phyloP scores from a whole-genome alignment of 1,284 basidiomycete genomes.

The Boletus semigastroideus region DNA sequence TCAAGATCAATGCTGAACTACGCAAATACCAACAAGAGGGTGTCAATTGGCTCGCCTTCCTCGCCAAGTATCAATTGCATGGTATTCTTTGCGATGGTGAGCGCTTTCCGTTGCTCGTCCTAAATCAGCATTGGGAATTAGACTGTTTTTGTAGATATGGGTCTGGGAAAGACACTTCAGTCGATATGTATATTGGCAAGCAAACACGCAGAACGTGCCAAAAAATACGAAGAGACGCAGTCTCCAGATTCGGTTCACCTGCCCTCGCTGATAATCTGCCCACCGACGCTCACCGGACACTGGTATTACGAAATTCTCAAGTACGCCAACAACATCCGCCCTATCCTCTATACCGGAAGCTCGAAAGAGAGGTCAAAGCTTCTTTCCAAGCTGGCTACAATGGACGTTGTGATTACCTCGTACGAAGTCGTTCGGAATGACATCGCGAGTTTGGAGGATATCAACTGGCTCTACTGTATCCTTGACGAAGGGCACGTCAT shows the following conservation, averaged over 20 bases:
- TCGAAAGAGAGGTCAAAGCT: conserved; percentile 82
- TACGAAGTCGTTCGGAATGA: conserved; percentile 99
- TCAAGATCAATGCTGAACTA: conserved; percentile 90
- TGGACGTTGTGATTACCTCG: conserved; percentile 93
- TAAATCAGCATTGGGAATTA: background rate
- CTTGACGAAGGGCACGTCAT: conserved; percentile 99
- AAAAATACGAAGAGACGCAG: conserved; percentile 65
- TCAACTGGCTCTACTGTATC: conserved; percentile 95
- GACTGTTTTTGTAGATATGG: conserved; percentile 76
- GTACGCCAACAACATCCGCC: conserved; percentile 84
- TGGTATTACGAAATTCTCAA: conserved; percentile 99
- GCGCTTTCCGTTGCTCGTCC: conserved; percentile 23
- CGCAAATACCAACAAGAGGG: conserved; percentile 98
- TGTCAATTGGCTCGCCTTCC: conserved; percentile 98
- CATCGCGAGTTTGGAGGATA: conserved; percentile 70
- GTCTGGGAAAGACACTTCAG: conserved; percentile 96
- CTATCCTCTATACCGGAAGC: conserved; percentile 89
- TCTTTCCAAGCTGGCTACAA: conserved; percentile 61
- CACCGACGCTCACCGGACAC: conserved; percentile 95
- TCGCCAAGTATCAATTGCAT: conserved; percentile 96
- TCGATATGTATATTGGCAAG: conserved; percentile 97
- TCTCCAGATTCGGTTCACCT: conserved; percentile 83
- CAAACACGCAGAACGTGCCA: conserved; percentile 87
- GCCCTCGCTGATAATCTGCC: conserved; percentile 95
- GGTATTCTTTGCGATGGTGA: conserved; percentile 97